Conservation (phyloP, 2,329 filamentous ascomycete species). For the Claviceps sp. region DNA sequence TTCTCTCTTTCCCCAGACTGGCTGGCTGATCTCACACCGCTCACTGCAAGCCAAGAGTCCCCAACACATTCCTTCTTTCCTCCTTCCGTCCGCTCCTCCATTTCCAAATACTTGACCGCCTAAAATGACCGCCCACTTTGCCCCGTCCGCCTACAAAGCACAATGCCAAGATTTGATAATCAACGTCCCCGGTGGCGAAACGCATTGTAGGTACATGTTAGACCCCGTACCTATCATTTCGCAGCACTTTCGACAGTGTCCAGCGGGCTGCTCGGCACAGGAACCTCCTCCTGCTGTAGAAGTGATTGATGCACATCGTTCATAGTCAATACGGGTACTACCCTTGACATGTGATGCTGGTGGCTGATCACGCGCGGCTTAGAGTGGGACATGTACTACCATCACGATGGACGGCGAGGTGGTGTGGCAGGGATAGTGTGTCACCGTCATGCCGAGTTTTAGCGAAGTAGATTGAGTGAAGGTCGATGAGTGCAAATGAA, state of each 20-base stretch:
- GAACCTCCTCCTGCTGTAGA: background rate
- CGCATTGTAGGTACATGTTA: slow-evolving; percentile 24
- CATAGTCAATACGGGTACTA: slow-evolving; percentile 41
- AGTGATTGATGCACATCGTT: slow-evolving; percentile 30
- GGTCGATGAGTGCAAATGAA: background rate
- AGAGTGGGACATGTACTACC: slow-evolving; percentile 48
- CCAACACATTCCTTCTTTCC: slow-evolving; percentile 28
- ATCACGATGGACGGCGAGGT: slow-evolving; percentile 3
- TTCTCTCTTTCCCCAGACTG: background rate
- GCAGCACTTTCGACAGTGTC: slow-evolving; percentile 54
- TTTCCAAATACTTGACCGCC: background rate
- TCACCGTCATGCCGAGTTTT: slow-evolving; percentile 9
- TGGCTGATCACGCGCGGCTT: slow-evolving; percentile 41
- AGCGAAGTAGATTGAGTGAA: background rate
- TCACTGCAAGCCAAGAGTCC: slow-evolving; percentile 39
- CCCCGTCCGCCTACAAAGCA: background rate
- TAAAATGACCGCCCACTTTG: background rate
- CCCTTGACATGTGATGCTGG: slow-evolving; percentile 51
- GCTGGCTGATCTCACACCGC: background rate
- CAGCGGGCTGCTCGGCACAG: slow-evolving; percentile 9
- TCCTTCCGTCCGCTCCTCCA: background rate
- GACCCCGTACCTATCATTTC: slow-evolving; percentile 37
- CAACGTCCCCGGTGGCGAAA: slow-evolving; percentile 22
- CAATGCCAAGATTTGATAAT: background rate
- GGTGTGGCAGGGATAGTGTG: slow-evolving; percentile 11